These are phyloP conservation scores for Amanita pseudoporphyria DNA, from an alignment of 768 basidiomycete species.

Conservation along the genomic window DNA sequence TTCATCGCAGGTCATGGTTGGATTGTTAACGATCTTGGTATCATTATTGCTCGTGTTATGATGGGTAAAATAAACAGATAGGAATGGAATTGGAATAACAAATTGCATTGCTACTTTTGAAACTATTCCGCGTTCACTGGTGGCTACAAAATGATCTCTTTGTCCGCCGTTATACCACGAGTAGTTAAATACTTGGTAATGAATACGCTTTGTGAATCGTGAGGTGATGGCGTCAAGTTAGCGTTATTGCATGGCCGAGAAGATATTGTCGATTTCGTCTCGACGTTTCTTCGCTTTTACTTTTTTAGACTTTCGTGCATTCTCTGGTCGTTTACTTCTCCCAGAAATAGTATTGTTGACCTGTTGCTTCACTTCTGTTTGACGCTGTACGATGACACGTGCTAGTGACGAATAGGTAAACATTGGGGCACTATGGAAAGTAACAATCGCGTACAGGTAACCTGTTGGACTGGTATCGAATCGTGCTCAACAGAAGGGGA, in stretches of 20 bases:
- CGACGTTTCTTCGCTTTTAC: conserved; percentile 29
- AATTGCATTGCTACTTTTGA: neutral
- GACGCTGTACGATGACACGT: neutral
- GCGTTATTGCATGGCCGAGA: neutral
- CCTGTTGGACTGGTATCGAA: neutral
- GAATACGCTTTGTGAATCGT: neutral
- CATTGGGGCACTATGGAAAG: neutral
- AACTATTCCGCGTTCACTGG: neutral
- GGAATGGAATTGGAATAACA: too few species aligned
- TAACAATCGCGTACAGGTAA: neutral
- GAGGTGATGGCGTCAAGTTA: too few species aligned
- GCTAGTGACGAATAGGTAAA: neutral
- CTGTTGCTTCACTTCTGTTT: neutral
- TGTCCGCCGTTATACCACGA: neutral
- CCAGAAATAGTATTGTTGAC: neutral
- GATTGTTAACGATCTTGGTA: conserved; percentile 33
- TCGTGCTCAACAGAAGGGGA: neutral
- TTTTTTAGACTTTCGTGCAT: conserved; percentile 13
- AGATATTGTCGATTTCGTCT: conserved; percentile 63
- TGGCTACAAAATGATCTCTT: too few species aligned
- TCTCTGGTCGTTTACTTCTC: neutral
- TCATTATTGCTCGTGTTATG: conserved; percentile 24
- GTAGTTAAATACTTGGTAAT: neutral
- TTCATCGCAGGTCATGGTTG: conserved; percentile 41
- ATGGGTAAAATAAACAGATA: neutral